phyloP scores from a whole-genome alignment of 2,329 filamentous ascomycete genomes.

The Allantophomopsis lycopodina region DNA sequence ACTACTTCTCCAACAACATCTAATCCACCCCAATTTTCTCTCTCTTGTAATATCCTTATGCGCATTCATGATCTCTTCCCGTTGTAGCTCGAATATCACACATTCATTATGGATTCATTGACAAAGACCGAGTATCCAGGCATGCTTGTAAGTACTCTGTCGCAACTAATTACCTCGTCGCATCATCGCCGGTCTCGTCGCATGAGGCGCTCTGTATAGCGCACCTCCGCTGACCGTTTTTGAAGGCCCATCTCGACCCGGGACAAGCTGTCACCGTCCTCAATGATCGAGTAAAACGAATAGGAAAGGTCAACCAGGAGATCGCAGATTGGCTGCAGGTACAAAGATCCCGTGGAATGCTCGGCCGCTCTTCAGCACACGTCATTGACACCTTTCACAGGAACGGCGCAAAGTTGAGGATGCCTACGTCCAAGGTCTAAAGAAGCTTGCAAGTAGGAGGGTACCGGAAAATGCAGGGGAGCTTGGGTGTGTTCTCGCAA shows the following conservation, averaged over 20 bases:
- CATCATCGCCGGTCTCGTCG: constrained; percentile 4
- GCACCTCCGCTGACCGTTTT: constrained; percentile 4
- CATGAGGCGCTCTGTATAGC: constrained; percentile 3
- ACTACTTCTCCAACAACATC: too few relatives aligned
- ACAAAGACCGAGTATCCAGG: constrained; percentile 84
- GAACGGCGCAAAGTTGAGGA: constrained; percentile 90
- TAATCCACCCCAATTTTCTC: too few relatives aligned
- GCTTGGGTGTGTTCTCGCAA: constrained; percentile 55
- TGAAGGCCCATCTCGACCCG: constrained; percentile 67
- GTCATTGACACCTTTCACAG: constrained; percentile 29
- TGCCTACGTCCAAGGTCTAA: constrained; percentile 68
- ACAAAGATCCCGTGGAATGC: constrained; percentile 15
- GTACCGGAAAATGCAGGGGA: constrained; percentile 66
- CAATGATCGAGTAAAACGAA: constrained; percentile 77
- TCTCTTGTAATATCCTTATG: not conserved
- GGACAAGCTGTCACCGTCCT: constrained; percentile 68
- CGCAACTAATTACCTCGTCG: constrained; percentile 4
- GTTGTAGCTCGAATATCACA: constrained; percentile 6
- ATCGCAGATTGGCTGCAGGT: constrained; percentile 97
- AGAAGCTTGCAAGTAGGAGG: constrained; percentile 64
- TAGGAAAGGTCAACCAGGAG: constrained; percentile 73
- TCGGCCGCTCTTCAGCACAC: not conserved
- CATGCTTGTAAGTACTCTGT: constrained; percentile 63
- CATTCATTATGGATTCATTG: constrained; percentile 53
- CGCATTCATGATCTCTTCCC: not conserved